Evolutionary conservation across 1,284 basidiomycete genomes (phyloP), one percentile per base, ranked within the genome.

Genomic region (Boletus smithii): DNA sequence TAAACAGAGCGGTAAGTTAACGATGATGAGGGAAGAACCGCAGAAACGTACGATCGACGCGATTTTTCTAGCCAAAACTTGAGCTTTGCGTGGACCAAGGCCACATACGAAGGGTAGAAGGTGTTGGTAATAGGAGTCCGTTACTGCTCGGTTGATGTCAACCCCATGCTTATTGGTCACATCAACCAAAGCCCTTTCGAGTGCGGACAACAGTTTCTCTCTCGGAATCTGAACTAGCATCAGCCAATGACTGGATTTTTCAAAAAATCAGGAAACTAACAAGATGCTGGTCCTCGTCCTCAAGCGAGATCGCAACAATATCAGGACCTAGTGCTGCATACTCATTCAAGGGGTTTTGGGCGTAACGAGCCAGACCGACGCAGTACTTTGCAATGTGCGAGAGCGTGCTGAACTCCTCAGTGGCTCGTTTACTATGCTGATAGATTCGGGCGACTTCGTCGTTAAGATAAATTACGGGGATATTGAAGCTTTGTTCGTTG

Each of bases 381-480:
- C 95, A 98, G 65, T 98, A 99, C 65, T 91, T 89, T n/a, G 85
- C 88, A 41, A 88, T 84, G 14, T 82, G 71, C 1, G 86, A 84
- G 35, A 97, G 72, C 1, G 88, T 78, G 34, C 86, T 85, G 65
- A 93, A 95, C 69, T 99, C 97, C 48, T 84, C 83, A 30, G 79
- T 75, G 0, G 92, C 93, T 34, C 95, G 86, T 53, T 83, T 79
- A 61, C 91, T 95, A 63, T 94, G 85, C 71, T 95, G 94, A 69
- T 93, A 99, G 43, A 98, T 81, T 38, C 95, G 81, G 4, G 97
- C 97, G 22, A 97, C 87, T 51, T 97, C 92, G 65, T 99, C 97
- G 44, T 82, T 81, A 37, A 90, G 83, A 59, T 91, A 95, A 38
- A 90, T 84, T 47, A 95, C 83, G 0, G 89, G 89, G 20, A 82